phyloP scores from a whole-genome alignment of 768 basidiomycete species.

The Podaxis sp. region DNA sequence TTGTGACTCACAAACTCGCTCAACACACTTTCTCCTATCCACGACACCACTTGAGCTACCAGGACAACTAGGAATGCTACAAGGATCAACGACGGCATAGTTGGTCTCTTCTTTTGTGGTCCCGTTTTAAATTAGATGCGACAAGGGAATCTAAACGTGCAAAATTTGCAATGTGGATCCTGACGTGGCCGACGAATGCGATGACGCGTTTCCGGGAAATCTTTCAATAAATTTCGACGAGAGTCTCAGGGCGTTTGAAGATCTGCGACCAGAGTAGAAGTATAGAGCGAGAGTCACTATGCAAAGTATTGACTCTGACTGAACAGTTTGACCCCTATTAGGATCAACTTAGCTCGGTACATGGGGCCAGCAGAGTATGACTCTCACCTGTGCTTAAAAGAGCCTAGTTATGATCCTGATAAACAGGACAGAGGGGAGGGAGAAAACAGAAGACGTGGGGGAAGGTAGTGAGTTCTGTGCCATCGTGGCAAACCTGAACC shows the following conservation, averaged over 20 bases:
- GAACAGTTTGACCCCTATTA: not conserved
- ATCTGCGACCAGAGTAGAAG: not conserved
- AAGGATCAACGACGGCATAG: constrained; percentile 69
- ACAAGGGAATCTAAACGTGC: not conserved
- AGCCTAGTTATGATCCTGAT: not conserved
- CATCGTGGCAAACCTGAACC: constrained; percentile 6
- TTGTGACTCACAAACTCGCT: constrained; percentile 64
- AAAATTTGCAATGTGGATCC: not conserved
- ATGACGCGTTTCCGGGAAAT: not conserved
- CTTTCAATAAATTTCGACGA: not conserved
- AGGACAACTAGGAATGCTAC: constrained; percentile 82
- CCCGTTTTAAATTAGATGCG: not conserved
- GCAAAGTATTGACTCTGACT: not conserved
- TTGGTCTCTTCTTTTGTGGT: not conserved
- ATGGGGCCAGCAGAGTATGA: not conserved
- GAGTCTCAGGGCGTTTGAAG: not conserved
- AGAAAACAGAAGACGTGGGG: not conserved
- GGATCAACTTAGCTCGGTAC: not conserved
- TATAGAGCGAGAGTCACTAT: not conserved
- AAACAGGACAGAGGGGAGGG: not conserved
- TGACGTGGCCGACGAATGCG: constrained; percentile 3
- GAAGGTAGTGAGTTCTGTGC: not conserved
- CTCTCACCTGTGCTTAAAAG: not conserved
- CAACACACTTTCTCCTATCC: constrained; percentile 85
- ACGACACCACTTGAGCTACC: constrained; percentile 76